Percentiles rank a stretch among this genome's conserved stretches.
These are phyloP conservation scores for Lenzites betulinus DNA, from an alignment of 768 basidiomycete genomes.

Conservation along the genomic window DNA sequence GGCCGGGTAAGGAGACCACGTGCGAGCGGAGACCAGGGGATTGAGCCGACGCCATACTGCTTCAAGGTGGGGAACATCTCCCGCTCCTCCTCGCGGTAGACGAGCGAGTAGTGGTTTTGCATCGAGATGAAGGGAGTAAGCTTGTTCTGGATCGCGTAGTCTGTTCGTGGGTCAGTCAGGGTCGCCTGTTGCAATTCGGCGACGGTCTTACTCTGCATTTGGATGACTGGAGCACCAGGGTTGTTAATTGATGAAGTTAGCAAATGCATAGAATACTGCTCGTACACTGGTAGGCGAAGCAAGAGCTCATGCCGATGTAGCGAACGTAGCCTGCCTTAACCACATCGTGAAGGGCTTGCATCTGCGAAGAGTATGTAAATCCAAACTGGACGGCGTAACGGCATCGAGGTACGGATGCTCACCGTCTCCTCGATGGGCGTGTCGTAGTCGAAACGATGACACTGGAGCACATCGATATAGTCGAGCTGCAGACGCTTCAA, in stretches of 20 bases:
- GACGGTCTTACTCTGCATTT: conserved; percentile 37
- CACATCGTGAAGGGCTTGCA: conserved; percentile 48
- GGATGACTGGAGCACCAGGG: conserved; percentile 29
- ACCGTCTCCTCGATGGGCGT: conserved; percentile 40
- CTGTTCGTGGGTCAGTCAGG: conserved; percentile 22
- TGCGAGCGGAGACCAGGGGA: conserved; percentile 43
- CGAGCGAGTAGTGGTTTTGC: conserved; percentile 59
- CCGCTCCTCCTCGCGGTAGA: conserved; percentile 64
- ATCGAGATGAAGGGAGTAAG: conserved; percentile 61
- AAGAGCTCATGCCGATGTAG: conserved; percentile 45
- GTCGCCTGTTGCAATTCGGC: not conserved
- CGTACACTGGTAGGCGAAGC: conserved; percentile 39
- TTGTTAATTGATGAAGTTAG: conserved; percentile 7
- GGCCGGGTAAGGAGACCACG: conserved; percentile 36
- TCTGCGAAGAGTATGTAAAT: conserved; percentile 15
- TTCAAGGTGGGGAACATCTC: conserved; percentile 55
- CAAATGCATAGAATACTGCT: not conserved
- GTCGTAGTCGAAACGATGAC: conserved; percentile 33
- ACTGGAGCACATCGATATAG: conserved; percentile 77
- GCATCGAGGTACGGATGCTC: not conserved
- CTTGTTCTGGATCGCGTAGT: conserved; percentile 42
- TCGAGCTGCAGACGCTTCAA: conserved; percentile 72
- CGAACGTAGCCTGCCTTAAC: conserved; percentile 45
- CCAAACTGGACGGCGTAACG: not conserved
- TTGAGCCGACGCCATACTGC: conserved; percentile 33